Evolutionary conservation across 1,284 basidiomycete species (phyloP).

Genomic region (Apiotrichum montevideense): DNA sequence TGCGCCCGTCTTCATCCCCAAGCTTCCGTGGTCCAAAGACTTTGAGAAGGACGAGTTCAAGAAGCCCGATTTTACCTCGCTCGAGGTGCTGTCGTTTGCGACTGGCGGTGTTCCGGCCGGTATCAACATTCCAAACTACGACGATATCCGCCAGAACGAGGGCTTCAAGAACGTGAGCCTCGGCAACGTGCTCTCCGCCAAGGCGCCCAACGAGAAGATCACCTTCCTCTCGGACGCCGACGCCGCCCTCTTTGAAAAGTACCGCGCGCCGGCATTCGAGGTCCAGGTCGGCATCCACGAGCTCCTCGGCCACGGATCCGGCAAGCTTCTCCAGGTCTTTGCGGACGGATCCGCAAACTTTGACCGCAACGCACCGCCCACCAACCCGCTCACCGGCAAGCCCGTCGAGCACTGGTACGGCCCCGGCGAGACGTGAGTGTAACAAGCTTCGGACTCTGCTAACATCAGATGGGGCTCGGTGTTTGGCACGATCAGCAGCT

Average conservation of each 20-base stretch:
- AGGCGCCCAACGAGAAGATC: slow-evolving; percentile 20
- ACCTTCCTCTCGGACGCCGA: slow-evolving; percentile 16
- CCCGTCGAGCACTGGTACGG: slow-evolving; percentile 17
- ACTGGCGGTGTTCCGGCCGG: slow-evolving; percentile 17
- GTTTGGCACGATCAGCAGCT: slow-evolving; percentile 13
- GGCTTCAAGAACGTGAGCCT: slow-evolving; percentile 21
- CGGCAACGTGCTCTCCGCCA: slow-evolving; percentile 18
- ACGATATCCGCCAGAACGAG: slow-evolving; percentile 13
- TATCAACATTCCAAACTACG: slow-evolving; percentile 12
- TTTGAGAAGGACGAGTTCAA: slow-evolving; percentile 66
- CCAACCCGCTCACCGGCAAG: slow-evolving; percentile 15
- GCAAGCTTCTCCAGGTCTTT: slow-evolving; percentile 18
- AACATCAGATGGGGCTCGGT: slow-evolving; percentile 6
- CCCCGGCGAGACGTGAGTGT: slow-evolving; percentile 13
- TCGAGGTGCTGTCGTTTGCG: slow-evolving; percentile 23
- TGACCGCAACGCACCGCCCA: slow-evolving; percentile 10
- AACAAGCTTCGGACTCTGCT: too few relatives aligned
- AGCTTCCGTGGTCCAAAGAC: slow-evolving; percentile 71
- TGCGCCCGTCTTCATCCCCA: slow-evolving; percentile 70
- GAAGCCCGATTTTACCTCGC: slow-evolving; percentile 69
- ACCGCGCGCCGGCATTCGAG: slow-evolving; percentile 18
- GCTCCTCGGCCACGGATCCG: slow-evolving; percentile 18
- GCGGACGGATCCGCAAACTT: slow-evolving; percentile 16
- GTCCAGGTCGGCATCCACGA: slow-evolving; percentile 22
- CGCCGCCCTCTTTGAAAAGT: slow-evolving; percentile 10